Evolutionary conservation across 108 stramenopile species (phyloP).

Genomic region (Cyclotella atomus): DNA sequence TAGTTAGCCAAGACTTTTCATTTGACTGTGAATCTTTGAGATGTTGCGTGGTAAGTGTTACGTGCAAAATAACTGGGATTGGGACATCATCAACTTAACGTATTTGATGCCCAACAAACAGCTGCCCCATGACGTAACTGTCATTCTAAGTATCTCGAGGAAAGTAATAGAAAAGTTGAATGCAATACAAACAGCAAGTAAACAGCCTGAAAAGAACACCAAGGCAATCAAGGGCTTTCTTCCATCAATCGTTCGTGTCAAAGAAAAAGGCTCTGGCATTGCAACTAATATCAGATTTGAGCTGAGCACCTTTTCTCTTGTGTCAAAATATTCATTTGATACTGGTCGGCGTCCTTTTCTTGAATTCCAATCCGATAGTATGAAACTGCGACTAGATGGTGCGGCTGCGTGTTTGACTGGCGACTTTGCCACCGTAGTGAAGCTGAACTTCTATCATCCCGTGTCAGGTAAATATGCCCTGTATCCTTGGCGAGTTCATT

Average conservation of each 20-base stretch:
- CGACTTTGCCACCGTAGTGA: conserved; percentile 46
- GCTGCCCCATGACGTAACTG: conserved; percentile 62
- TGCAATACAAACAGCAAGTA: conserved; percentile 5
- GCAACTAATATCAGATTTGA: conserved; percentile 70
- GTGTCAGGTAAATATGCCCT: conserved; percentile 22
- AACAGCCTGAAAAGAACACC: background rate
- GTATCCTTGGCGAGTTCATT: background rate
- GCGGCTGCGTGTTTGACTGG: conserved; percentile 70
- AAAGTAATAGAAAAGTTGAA: conserved; percentile 63
- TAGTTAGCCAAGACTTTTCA: conserved; percentile 72
- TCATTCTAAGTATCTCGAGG: conserved; percentile 56
- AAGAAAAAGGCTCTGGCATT: conserved; percentile 76
- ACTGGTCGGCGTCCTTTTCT: conserved; percentile 65
- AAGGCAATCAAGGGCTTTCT: conserved; percentile 14
- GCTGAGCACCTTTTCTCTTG: conserved; percentile 63
- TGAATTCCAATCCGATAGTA: conserved; percentile 51
- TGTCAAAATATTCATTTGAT: conserved; percentile 56
- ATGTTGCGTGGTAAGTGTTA: conserved; percentile 6
- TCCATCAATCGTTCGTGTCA: conserved; percentile 45
- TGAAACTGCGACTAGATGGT: conserved; percentile 64
- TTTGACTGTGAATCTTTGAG: conserved; percentile 66
- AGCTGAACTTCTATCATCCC: conserved; percentile 65
- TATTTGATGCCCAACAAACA: background rate
- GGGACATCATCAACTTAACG: background rate
- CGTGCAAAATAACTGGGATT: no score